These are phyloP conservation scores for Viola pubescens DNA, from an alignment of 441 rosid species.

Conservation along the genomic window DNA sequence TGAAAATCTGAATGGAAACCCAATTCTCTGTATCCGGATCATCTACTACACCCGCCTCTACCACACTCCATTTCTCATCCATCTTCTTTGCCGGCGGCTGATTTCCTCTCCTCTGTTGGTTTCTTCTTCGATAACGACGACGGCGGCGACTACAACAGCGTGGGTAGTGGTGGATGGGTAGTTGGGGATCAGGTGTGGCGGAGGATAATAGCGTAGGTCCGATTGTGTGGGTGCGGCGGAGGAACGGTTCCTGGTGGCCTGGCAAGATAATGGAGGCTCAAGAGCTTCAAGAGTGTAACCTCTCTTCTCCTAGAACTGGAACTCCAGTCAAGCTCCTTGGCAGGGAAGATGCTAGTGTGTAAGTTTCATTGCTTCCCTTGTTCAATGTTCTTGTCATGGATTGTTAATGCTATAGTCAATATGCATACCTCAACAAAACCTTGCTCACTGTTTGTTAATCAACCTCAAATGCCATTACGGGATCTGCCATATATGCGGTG, in stretches of 20 bases:
- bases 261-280: constrained; percentile 78
- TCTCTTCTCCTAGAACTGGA: constrained; percentile 82
- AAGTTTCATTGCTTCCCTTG: constrained; percentile 21
- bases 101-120: constrained; percentile 12
- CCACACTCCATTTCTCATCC: constrained; percentile 35
- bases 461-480: not conserved
- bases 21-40: constrained; percentile 27
- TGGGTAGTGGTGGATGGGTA: constrained; percentile 31
- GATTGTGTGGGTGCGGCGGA: constrained; percentile 93
- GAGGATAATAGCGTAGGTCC: constrained; percentile 52
- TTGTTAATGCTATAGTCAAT: not conserved
- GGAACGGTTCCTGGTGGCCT: constrained; percentile 99
- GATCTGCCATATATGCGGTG: not conserved
- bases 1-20: constrained; percentile 57
- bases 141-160: too few species aligned
- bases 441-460: not conserved
- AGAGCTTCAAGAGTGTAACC: constrained; percentile 60
- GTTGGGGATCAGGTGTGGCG: constrained; percentile 43
- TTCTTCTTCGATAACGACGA: not conserved
- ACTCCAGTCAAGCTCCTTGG: constrained; percentile 98
- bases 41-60: constrained; percentile 15
- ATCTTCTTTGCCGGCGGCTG: constrained; percentile 36
- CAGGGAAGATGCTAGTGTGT: constrained; percentile 99
- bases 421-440: not conserved
- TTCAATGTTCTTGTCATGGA: not conserved